A percentile compares a stretch with the other conserved stretches of the same genome.
Conservation (phyloP, 192 early-diverging fungal species). For the Entophlyctis helioformis region DNA sequence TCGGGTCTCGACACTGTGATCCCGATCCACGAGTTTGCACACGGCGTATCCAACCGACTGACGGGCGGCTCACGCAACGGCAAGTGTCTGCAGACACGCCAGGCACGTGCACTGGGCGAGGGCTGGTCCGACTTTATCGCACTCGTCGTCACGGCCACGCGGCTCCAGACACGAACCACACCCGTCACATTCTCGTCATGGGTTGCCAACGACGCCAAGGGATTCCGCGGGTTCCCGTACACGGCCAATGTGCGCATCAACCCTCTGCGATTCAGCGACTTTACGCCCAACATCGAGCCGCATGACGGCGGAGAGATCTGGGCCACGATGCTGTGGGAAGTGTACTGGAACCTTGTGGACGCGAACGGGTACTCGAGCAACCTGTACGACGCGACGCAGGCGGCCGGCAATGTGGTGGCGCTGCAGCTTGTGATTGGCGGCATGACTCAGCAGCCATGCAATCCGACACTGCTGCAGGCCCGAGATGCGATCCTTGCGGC, state of each 20-base stretch:
- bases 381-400: constrained; percentile 8
- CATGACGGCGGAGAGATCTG: constrained; percentile 52
- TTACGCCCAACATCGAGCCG: constrained; percentile 25
- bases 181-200: constrained; percentile 21
- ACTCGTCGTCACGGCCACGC: constrained; percentile 21
- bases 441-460: constrained; percentile 55
- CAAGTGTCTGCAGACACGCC: constrained; percentile 39
- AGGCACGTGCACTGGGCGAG: constrained; percentile 55
- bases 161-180: constrained; percentile 27
- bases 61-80: too few species aligned
- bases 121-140: constrained; percentile 47
- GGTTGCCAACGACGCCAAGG: too few species aligned
- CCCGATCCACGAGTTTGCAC: constrained; percentile 55
- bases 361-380: constrained; percentile 12
- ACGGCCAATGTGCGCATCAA: too few species aligned
- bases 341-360: constrained; percentile 44
- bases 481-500: constrained; percentile 56
- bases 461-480: constrained; percentile 49
- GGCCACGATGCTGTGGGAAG: constrained; percentile 47
- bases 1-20: constrained; percentile 47
- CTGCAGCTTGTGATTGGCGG: constrained; percentile 39
- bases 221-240: too few species aligned
- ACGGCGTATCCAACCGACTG: constrained; percentile 53
- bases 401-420: constrained; percentile 31
- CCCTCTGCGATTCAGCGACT: constrained; percentile 14